These are phyloP conservation scores for Candida buenavistaensis DNA, from an alignment of 1,139 yeast genomes.

Conservation along the genomic window DNA sequence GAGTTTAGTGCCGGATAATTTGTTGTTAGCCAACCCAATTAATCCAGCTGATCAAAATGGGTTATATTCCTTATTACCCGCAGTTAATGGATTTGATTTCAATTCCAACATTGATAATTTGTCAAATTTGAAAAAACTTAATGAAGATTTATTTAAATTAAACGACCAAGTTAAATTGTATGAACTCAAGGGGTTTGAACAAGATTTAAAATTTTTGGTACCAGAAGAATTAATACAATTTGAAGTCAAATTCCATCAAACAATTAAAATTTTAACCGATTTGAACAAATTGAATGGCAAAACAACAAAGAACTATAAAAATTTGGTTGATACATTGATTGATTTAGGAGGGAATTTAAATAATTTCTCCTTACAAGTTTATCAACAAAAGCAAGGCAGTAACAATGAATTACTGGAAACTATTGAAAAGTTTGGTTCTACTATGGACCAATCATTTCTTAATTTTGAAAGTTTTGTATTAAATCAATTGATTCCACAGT, in stretches of 20 bases:
- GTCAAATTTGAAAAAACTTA: slow-evolving; percentile 32
- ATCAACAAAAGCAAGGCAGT: slow-evolving; percentile 22
- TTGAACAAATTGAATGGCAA: slow-evolving; percentile 36
- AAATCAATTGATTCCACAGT: slow-evolving; percentile 38
- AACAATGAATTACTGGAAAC: slow-evolving; percentile 31
- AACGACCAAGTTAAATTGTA: slow-evolving; percentile 36
- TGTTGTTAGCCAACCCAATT: slow-evolving; percentile 45
- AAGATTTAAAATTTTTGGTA: slow-evolving; percentile 25
- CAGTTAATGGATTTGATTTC: slow-evolving; percentile 38
- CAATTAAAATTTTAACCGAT: slow-evolving; percentile 33
- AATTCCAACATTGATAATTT: slow-evolving; percentile 33
- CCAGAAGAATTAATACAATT: slow-evolving; percentile 36
- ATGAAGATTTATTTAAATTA: slow-evolving; percentile 37
- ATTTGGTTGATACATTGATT: slow-evolving; percentile 31
- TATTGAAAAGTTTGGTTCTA: slow-evolving; percentile 48
- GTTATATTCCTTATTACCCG: slow-evolving; percentile 41
- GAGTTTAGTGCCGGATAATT: slow-evolving; percentile 38
- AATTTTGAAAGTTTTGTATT: slow-evolving; percentile 41
- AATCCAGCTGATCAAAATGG: slow-evolving; percentile 49
- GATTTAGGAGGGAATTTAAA: slow-evolving; percentile 51
- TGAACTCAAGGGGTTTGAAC: slow-evolving; percentile 26
- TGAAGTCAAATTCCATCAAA: slow-evolving; percentile 37
- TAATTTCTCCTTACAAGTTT: slow-evolving; percentile 47
- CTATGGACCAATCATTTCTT: slow-evolving; percentile 43
- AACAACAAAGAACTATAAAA: slow-evolving; percentile 31